Evolutionary conservation across 352 stramenopile genomes (phyloP).

Genomic region (Phytophthora sojae): DNA sequence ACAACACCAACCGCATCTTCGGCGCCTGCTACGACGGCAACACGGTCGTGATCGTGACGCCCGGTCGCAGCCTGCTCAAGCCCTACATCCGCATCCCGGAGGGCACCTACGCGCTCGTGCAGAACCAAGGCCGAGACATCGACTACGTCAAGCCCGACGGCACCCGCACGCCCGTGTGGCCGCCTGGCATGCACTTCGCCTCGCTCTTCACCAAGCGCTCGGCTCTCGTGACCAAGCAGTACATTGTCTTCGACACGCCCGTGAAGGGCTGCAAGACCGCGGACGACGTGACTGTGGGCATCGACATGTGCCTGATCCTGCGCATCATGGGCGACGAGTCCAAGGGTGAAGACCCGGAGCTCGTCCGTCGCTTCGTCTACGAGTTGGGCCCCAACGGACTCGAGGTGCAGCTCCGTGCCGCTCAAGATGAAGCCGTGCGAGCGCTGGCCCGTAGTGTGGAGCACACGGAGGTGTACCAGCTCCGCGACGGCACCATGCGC

Average conservation of each 20-base stretch:
- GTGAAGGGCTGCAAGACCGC: constrained; percentile 91
- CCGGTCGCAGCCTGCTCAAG: constrained; percentile 60
- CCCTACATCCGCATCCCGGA: constrained; percentile 90
- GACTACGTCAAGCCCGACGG: constrained; percentile 60
- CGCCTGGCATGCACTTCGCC: constrained; percentile 78
- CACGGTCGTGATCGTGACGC: constrained; percentile 85
- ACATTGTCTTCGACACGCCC: constrained; percentile 87
- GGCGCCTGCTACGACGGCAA: constrained; percentile 82
- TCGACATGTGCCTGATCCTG: constrained; percentile 90
- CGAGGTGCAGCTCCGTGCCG: constrained; percentile 83
- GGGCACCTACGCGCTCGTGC: constrained; percentile 90
- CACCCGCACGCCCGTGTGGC: constrained; percentile 69
- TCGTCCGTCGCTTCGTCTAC: constrained; percentile 91
- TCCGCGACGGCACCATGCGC: constrained; percentile 78
- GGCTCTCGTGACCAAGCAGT: constrained; percentile 90
- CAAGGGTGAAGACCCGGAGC: constrained; percentile 83
- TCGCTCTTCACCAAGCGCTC: constrained; percentile 79
- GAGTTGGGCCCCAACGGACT: constrained; percentile 86
- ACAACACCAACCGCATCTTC: constrained; percentile 79
- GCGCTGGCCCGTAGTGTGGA: constrained; percentile 83
- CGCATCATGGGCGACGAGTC: constrained; percentile 89
- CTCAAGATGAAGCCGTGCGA: constrained; percentile 85
- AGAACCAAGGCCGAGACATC: constrained; percentile 82
- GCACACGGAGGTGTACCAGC: constrained; percentile 90
- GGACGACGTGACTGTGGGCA: constrained; percentile 88